Percentiles rank a stretch among this genome's conserved stretches.
These are phyloP conservation scores for Phytophthora fragariaefolia DNA, from an alignment of 352 stramenopile genomes.

Conservation along the genomic window DNA sequence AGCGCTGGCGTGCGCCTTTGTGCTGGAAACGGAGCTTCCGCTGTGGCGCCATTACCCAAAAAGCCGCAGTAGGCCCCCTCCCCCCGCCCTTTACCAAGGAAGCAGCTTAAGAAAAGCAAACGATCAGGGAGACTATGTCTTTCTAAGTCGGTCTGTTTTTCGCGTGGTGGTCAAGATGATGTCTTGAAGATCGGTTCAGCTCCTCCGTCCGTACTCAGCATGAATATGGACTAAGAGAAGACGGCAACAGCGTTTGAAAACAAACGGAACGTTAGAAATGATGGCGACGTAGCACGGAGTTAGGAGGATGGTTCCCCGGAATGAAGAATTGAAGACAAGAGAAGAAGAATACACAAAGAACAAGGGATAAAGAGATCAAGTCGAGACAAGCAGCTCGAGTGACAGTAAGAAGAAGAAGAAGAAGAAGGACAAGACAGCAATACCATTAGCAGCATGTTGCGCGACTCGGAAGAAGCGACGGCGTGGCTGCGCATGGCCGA, in stretches of 20 bases:
- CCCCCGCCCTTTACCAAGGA: slow-evolving; percentile 58
- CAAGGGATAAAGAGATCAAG: slow-evolving; percentile 47
- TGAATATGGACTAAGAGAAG: slow-evolving; percentile 60
- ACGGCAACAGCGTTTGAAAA: slow-evolving; percentile 66
- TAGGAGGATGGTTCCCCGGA: slow-evolving; percentile 85
- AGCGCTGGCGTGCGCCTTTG: neutral
- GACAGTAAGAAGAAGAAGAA: slow-evolving; percentile 44
- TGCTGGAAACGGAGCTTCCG: neutral
- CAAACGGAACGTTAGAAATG: slow-evolving; percentile 79
- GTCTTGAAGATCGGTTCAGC: slow-evolving; percentile 69
- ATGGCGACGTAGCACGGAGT: slow-evolving; percentile 76
- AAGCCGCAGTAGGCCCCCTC: slow-evolving; percentile 72
- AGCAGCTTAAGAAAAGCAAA: slow-evolving; percentile 79
- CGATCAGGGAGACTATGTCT: slow-evolving; percentile 86
- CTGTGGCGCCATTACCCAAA: slow-evolving; percentile 62
- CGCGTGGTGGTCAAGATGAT: slow-evolving; percentile 79
- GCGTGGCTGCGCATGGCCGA: slow-evolving; percentile 62
- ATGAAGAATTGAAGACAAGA: slow-evolving; percentile 83
- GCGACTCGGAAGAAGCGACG: slow-evolving; percentile 62
- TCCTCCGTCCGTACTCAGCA: slow-evolving; percentile 71
- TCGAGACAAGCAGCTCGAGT: slow-evolving; percentile 51
- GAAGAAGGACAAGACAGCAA: slow-evolving; percentile 35
- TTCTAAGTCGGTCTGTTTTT: slow-evolving; percentile 89
- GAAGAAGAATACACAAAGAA: slow-evolving; percentile 60
- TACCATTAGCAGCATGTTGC: slow-evolving; percentile 59